Evolutionary conservation across 2,329 filamentous ascomycete species (phyloP).

Genomic region (Madurella fahalii): DNA sequence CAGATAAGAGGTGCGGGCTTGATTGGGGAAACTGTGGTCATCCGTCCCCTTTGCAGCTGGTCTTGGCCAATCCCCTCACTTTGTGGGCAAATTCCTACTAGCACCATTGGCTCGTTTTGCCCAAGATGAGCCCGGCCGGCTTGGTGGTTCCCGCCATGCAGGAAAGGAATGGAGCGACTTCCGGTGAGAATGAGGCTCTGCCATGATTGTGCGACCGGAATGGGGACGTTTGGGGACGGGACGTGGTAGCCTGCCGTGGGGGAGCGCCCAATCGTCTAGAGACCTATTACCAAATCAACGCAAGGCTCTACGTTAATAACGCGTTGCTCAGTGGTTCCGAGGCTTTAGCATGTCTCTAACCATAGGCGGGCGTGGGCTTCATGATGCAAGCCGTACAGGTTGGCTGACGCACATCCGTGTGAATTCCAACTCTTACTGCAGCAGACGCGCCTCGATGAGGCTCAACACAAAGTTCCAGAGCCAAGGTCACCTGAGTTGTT

Average conservation of each 20-base stretch:
- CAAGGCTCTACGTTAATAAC: no score
- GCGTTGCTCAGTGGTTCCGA: no score
- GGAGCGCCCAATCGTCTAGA: neutral
- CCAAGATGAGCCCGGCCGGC: neutral
- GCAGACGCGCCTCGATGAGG: no score
- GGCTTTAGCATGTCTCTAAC: no score
- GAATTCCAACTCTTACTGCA: no score
- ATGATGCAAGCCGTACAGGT: no score
- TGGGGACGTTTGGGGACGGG: neutral
- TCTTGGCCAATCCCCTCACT: neutral
- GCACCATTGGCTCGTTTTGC: neutral
- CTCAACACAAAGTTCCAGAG: no score
- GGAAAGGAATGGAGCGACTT: neutral
- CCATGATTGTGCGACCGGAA: neutral
- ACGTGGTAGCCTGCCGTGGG: neutral
- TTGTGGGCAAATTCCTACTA: neutral
- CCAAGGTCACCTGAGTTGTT: no score
- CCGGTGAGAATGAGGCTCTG: neutral
- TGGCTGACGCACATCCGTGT: no score
- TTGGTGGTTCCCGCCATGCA: neutral
- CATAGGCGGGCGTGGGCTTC: no score
- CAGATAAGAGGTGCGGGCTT: neutral
- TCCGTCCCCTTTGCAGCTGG: neutral
- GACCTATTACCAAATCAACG: no score
- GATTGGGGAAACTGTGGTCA: constrained; percentile 2